Base-by-base conservation (phyloP, 2,329 filamentous ascomycete species). In the Emydomyces testavorans region DNA sequence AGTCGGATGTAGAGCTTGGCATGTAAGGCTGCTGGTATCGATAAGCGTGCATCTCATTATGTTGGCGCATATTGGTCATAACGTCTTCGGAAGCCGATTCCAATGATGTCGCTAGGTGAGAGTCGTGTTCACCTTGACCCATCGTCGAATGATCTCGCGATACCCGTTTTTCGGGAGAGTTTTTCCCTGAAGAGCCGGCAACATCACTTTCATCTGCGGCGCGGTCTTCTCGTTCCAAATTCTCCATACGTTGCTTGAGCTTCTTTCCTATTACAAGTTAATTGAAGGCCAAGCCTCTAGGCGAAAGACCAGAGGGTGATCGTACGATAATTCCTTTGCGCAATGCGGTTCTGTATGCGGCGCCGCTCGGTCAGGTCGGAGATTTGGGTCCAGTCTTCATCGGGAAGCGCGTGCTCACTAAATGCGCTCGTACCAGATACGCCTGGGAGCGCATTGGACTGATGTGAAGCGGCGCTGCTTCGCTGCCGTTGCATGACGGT, bases 331-430 rank as follows among this genome's bases (percentile, higher is more conserved):
- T 94, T 94, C 61, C 89, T 83, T 71, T 96, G 90, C 57, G 90
- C 90, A 75, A 96, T 95, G 58, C 90, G 82, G 72, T 96, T 96
- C 71, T 96, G 89, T 71, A 95, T 94, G 63, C 89, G 79, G 60
- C 89, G 77, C 62, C 92, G 82, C 71, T 96, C 90, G 44, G 89
- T 90, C 51, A 96, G 81, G 67, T 96, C 90, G 50, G 90, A 94
- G 65, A 96, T 94, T 79, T 95, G 94, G 63, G 90, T 95, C 90
- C 90, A 96, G 72, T 96, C 90, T 71, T 96, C 90, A 62, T 95
- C 89, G 48, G 90, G 85, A 66, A 94, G 93, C 59, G 89, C 90
- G 54, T 87, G 93, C 60, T 83, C 84, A 70, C 86, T 93, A 74
- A 94, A 94, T 58, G 90, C 90, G 70, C 87, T 94, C 72, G 87